Percentiles rank a stretch among this genome's conserved stretches.
phyloP scores from a whole-genome alignment of 2,329 filamentous ascomycete species.

The Purpureocillium takamizusanense region DNA sequence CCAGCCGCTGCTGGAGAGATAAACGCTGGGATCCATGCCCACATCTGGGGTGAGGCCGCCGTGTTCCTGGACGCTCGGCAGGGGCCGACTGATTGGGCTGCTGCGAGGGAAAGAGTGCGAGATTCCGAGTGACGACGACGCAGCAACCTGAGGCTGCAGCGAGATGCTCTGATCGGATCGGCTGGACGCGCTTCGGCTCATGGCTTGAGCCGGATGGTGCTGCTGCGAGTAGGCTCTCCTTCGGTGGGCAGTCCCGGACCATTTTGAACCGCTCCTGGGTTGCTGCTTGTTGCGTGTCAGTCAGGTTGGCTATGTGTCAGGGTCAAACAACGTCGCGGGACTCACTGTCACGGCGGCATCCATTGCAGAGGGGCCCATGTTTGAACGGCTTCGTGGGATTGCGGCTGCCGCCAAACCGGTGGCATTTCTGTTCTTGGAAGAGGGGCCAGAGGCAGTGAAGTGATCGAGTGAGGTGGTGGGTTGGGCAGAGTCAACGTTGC shows the following conservation, averaged over 20 bases:
- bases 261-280: not conserved
- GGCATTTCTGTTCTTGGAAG: not conserved
- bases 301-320: too few relatives aligned
- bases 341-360: slow-evolving; percentile 4
- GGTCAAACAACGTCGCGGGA: too few relatives aligned
- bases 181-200: slow-evolving; percentile 35
- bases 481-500: not conserved
- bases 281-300: too few relatives aligned
- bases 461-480: not conserved
- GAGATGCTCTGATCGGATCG: slow-evolving; percentile 26
- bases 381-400: not conserved
- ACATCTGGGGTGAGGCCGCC: slow-evolving; percentile 22
- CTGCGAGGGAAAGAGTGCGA: slow-evolving; percentile 18
- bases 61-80: slow-evolving; percentile 28
- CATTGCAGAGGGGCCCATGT: not conserved
- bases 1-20: slow-evolving; percentile 20
- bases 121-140: too few relatives aligned
- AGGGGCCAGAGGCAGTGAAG: not conserved
- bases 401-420: not conserved
- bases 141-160: not conserved
- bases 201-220: slow-evolving; percentile 22
- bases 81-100: slow-evolving; percentile 18
- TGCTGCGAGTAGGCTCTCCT: slow-evolving; percentile 19
- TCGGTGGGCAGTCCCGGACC: slow-evolving; percentile 9
- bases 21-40: slow-evolving; percentile 8